Conservation (phyloP, 495 filamentous ascomycete species). For the Hyaloscypha bicolor region DNA sequence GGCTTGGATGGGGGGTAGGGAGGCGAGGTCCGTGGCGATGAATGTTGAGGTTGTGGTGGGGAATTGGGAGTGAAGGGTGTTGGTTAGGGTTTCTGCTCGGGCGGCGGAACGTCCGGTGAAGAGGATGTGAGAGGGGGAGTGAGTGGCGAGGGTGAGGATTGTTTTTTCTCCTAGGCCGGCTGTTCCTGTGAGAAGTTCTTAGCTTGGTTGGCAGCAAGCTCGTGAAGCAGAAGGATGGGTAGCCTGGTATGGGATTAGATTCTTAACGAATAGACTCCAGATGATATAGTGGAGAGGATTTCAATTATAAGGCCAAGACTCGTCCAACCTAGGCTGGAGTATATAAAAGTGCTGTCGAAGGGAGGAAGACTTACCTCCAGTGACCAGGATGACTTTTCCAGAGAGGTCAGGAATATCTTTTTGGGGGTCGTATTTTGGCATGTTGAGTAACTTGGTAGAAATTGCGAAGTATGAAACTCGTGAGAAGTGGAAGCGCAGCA, state of each 20-base stretch:
- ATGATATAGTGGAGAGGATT: too few species aligned
- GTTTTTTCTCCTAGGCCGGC: slow-evolving; percentile 67
- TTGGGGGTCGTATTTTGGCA: slow-evolving; percentile 48
- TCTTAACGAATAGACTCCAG: too few species aligned
- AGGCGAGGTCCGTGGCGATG: slow-evolving; percentile 23
- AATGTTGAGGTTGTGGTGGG: slow-evolving; percentile 14
- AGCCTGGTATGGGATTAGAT: too few species aligned
- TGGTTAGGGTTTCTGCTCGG: slow-evolving; percentile 53
- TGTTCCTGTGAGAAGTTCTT: slow-evolving; percentile 49
- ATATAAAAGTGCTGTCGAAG: not conserved
- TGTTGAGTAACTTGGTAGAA: not conserved
- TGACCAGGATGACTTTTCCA: slow-evolving; percentile 64
- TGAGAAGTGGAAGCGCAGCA: too few species aligned
- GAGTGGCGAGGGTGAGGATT: slow-evolving; percentile 61
- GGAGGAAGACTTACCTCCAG: slow-evolving; percentile 52
- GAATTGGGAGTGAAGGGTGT: slow-evolving; percentile 38
- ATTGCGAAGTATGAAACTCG: not conserved
- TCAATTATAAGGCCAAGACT: too few species aligned
- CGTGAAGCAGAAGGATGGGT: not conserved
- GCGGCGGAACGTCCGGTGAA: slow-evolving; percentile 58
- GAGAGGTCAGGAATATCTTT: slow-evolving; percentile 59
- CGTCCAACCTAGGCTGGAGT: too few species aligned
- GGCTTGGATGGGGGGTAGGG: slow-evolving; percentile 15
- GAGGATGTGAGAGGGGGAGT: slow-evolving; percentile 62
- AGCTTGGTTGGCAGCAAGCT: not conserved